Conservation (phyloP, 345 rosid genomes). For the Brassica incana region DNA sequence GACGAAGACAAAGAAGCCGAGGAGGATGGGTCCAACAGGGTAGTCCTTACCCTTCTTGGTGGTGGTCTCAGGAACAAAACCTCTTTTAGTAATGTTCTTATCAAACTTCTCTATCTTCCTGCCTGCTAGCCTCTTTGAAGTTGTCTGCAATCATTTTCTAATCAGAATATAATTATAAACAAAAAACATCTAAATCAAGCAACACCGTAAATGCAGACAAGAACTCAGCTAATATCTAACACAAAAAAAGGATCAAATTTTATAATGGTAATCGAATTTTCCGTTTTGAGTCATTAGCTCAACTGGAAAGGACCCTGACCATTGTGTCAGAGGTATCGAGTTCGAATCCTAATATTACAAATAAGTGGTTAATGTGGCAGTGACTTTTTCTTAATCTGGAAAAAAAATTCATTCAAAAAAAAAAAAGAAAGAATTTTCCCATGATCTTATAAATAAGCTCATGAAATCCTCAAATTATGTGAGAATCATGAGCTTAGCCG, state of each 20-base stretch:
- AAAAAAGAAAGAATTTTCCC: no score
- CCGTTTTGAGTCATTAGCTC: no score
- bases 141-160: slow-evolving; percentile 51
- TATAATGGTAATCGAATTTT: neutral
- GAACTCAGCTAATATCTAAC: neutral
- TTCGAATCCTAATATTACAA: no score
- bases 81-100: slow-evolving; percentile 90
- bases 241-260: neutral
- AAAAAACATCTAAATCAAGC: neutral
- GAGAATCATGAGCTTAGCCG: no score
- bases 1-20: slow-evolving; percentile 91
- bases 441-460: no score
- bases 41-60: slow-evolving; percentile 84
- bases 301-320: no score
- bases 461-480: no score
- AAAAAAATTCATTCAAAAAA: no score
- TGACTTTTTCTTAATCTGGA: no score
- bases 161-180: no score
- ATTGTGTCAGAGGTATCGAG: no score
- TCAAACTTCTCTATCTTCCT: slow-evolving; percentile 83
- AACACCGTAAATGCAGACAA: neutral
- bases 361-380: no score
- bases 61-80: slow-evolving; percentile 79
- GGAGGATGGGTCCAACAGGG: slow-evolving; percentile 86
- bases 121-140: slow-evolving; percentile 82